phyloP scores from a whole-genome alignment of 345 rosid species.

The Eucalyptus microcorys region DNA sequence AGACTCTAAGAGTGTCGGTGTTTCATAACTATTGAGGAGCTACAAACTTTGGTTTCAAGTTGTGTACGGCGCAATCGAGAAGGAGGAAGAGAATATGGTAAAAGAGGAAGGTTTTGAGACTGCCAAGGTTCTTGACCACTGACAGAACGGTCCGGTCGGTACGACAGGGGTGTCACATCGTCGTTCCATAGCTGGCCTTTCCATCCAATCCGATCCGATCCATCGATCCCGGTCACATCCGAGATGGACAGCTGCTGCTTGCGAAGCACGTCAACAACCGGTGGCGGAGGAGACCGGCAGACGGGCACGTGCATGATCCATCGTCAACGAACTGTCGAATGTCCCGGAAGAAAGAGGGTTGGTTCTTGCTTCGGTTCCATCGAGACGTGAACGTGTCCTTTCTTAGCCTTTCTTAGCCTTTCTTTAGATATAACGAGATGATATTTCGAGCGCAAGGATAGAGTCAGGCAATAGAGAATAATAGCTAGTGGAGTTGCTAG shows the following conservation, averaged over 20 bases:
- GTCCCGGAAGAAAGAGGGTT: neutral
- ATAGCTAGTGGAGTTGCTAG: too few species aligned
- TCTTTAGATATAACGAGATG: too few species aligned
- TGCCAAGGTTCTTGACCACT: neutral
- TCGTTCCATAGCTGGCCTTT: neutral
- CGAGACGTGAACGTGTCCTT: neutral
- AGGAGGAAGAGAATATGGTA: neutral
- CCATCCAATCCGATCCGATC: neutral
- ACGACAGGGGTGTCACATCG: neutral
- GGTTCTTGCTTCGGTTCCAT: neutral
- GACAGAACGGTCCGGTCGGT: neutral
- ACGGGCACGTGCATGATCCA: neutral
- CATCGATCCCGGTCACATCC: neutral
- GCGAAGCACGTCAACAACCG: neutral
- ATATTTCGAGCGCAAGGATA: too few species aligned
- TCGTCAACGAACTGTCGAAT: neutral
- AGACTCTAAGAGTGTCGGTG: fast-evolving
- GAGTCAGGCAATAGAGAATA: too few species aligned
- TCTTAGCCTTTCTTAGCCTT: too few species aligned
- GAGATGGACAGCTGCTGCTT: neutral
- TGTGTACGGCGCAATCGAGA: neutral
- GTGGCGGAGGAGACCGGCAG: neutral
- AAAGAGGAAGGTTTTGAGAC: neutral
- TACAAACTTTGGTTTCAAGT: too few species aligned
- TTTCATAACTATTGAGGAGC: neutral